Conservation (phyloP, 2,329 filamentous ascomycete genomes). For the Trichophyton schoenleinii region DNA sequence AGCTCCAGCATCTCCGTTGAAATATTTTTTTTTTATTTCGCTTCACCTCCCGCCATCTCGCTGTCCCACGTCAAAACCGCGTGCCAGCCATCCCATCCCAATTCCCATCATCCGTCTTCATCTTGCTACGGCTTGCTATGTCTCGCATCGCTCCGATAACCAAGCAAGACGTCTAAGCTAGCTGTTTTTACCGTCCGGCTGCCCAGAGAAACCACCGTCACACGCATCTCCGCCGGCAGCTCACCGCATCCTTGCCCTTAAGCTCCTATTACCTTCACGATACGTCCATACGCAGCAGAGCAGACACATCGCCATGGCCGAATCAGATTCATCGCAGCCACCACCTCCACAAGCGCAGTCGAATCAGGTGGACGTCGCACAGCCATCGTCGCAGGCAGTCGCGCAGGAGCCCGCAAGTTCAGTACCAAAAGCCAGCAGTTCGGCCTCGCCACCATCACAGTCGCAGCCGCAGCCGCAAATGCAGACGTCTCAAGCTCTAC, state of each 20-base stretch:
- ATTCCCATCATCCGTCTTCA: too few species aligned
- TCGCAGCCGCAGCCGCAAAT: conserved; percentile 1
- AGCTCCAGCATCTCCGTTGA: too few species aligned
- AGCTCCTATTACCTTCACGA: conserved; percentile 5
- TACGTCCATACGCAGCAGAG: neutral
- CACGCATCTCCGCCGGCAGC: neutral
- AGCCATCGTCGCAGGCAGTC: conserved; percentile 15
- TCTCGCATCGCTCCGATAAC: too few species aligned
- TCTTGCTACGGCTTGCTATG: too few species aligned
- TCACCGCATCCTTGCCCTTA: conserved; percentile 13
- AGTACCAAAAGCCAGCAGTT: conserved; percentile 8
- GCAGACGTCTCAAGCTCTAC: neutral
- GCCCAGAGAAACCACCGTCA: too few species aligned
- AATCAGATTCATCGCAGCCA: conserved; percentile 18
- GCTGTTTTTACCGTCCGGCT: too few species aligned
- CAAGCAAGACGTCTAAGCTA: too few species aligned
- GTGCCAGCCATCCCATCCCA: too few species aligned
- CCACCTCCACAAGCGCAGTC: conserved; percentile 13
- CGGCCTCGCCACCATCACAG: conserved; percentile 10
- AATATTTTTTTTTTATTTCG: too few species aligned
- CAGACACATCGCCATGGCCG: conserved; percentile 22
- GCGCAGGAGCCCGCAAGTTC: conserved; percentile 14
- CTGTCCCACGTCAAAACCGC: too few species aligned
- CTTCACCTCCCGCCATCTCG: too few species aligned
- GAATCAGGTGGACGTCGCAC: conserved; percentile 11